Percentiles rank a stretch among this genome's conserved stretches.
Evolutionary conservation across 495 filamentous ascomycete species (phyloP).

Genomic region (Aspergillus heteromorphus): DNA sequence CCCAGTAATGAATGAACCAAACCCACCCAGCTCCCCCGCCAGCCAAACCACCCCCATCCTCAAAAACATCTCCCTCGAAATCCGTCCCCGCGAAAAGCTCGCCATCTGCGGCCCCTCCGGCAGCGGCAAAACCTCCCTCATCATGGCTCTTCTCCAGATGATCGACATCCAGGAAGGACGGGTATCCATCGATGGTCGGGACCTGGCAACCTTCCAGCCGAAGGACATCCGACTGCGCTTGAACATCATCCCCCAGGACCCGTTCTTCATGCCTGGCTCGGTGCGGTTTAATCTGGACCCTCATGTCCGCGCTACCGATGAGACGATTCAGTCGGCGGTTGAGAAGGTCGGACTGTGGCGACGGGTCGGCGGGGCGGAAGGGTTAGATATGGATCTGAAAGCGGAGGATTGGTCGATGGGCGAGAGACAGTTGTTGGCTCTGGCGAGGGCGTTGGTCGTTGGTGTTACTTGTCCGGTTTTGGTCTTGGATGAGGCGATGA

Average conservation of each 20-base stretch:
- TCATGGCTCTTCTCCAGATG: constrained; percentile 7
- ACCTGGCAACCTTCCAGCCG: constrained; percentile 13
- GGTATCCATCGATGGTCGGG: constrained; percentile 12
- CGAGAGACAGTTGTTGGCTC: constrained; percentile 31
- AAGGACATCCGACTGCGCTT: constrained; percentile 16
- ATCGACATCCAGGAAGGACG: constrained; percentile 6
- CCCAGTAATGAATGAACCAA: not conserved
- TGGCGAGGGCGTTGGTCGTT: constrained; percentile 8
- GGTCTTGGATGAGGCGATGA: constrained; percentile 26
- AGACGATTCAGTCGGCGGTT: constrained; percentile 18
- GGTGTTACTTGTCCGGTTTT: constrained; percentile 18
- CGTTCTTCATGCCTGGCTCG: constrained; percentile 21
- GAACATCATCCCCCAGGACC: constrained; percentile 31
- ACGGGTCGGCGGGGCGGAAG: constrained; percentile 8
- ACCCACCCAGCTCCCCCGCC: too few relatives aligned
- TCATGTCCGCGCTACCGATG: not conserved
- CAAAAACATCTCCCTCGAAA: constrained; percentile 19
- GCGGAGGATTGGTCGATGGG: constrained; percentile 29
- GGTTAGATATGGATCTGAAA: constrained; percentile 5
- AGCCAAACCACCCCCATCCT: constrained; percentile 6
- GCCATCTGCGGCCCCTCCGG: constrained; percentile 36
- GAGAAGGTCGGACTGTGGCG: constrained; percentile 18
- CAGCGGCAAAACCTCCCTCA: constrained; percentile 26
- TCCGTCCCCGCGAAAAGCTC: constrained; percentile 27
- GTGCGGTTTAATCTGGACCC: constrained; percentile 31